Evolutionary conservation across 108 stramenopile species (phyloP).

Genomic region (Skeletonema marinoi): DNA sequence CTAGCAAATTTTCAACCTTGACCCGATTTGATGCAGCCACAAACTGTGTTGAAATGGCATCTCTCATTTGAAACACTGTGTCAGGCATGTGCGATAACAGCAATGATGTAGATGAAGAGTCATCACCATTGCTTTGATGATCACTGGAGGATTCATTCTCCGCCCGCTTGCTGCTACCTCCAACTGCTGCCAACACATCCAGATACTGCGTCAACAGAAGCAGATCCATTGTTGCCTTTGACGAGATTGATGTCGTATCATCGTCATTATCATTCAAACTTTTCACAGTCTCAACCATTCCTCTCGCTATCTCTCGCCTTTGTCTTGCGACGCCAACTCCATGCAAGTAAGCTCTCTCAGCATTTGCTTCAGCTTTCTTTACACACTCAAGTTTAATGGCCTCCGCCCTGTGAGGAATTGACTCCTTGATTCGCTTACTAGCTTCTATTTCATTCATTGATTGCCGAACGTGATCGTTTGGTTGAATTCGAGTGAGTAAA

Average conservation of each 20-base stretch:
- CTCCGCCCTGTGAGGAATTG: constrained; percentile 53
- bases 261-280: constrained; percentile 10
- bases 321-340: constrained; percentile 64
- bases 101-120: constrained; percentile 10
- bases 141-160: too few species aligned
- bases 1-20: constrained; percentile 38
- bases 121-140: not conserved
- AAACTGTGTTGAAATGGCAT: constrained; percentile 14
- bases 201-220: constrained; percentile 68
- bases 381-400: constrained; percentile 55
- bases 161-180: too few species aligned
- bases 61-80: constrained; percentile 21
- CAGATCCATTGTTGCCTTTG: constrained; percentile 70
- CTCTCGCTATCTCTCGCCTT: constrained; percentile 51
- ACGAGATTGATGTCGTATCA: constrained; percentile 3
- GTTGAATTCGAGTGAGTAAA: constrained; percentile 69
- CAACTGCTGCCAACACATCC: constrained; percentile 44
- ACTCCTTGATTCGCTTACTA: constrained; percentile 52
- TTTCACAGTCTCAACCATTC: constrained; percentile 45
- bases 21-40: constrained; percentile 11
- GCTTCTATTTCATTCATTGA: constrained; percentile 89
- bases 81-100: constrained; percentile 42
- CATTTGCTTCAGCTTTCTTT: constrained; percentile 68
- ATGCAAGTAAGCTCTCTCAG: constrained; percentile 57
- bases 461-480: constrained; percentile 57